These are phyloP conservation scores for Tulasnella sp. DNA, from an alignment of 768 basidiomycete species.

Conservation along the genomic window DNA sequence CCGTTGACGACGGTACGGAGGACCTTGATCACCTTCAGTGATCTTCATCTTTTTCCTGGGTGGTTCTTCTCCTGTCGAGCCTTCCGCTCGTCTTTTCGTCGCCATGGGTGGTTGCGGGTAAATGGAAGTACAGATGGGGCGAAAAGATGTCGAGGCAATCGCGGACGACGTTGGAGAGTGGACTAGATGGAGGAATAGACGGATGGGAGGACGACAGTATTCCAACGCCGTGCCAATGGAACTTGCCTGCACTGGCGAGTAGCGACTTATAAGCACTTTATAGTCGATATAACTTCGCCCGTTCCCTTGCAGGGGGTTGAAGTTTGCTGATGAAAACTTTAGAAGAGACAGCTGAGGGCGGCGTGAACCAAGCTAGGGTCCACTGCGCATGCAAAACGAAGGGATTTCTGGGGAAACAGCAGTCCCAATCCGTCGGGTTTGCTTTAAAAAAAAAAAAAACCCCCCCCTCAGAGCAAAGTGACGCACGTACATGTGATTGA, in stretches of 20 bases:
- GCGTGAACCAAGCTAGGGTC: not conserved
- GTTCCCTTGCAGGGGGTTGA: not conserved
- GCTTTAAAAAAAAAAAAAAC: not conserved
- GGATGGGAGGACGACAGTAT: not conserved
- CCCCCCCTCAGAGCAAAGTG: not conserved
- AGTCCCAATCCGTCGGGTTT: not conserved
- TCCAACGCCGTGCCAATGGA: not conserved
- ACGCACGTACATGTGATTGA: not conserved
- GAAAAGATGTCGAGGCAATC: not conserved
- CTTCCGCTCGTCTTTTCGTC: not conserved
- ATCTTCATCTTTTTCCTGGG: not conserved
- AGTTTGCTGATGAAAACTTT: not conserved
- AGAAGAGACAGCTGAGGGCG: not conserved
- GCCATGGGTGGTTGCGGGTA: not conserved
- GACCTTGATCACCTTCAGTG: not conserved
- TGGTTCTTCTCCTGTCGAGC: not conserved
- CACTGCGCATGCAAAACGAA: not conserved
- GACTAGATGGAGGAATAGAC: not conserved
- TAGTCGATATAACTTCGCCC: not conserved
- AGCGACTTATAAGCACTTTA: not conserved
- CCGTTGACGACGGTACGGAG: not conserved
- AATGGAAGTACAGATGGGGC: not conserved
- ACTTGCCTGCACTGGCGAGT: not conserved
- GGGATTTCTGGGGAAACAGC: not conserved
- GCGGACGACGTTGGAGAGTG: not conserved